Percentiles rank a stretch among this genome's conserved stretches.
Conservation (phyloP, 495 filamentous ascomycete genomes). For the Copromyces sp. region DNA sequence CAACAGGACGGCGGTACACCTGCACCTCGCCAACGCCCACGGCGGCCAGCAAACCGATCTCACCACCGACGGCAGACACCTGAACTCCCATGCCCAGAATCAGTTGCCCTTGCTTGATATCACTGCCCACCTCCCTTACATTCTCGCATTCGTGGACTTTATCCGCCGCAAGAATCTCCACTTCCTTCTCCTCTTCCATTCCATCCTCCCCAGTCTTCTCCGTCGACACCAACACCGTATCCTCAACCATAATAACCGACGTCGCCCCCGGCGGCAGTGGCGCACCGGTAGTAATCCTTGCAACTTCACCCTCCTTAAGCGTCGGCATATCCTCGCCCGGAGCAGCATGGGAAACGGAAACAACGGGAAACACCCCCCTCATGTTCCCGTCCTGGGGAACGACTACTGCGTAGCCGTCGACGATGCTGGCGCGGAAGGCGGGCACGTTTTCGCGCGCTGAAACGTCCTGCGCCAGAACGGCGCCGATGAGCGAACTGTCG, state of each 20-base stretch:
- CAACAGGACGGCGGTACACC: slow-evolving; percentile 63
- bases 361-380: slow-evolving; percentile 76
- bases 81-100: slow-evolving; percentile 68
- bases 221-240: slow-evolving; percentile 64
- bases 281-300: slow-evolving; percentile 89
- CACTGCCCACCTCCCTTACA: slow-evolving; percentile 82
- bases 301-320: slow-evolving; percentile 63
- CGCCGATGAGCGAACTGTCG: slow-evolving; percentile 52
- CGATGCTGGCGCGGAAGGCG: slow-evolving; percentile 89
- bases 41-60: slow-evolving; percentile 79
- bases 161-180: slow-evolving; percentile 70
- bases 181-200: slow-evolving; percentile 76
- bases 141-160: slow-evolving; percentile 70
- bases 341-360: slow-evolving; percentile 74
- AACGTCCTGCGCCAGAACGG: slow-evolving; percentile 75
- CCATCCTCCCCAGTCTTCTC: slow-evolving; percentile 85
- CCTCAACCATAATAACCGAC: slow-evolving; percentile 95
- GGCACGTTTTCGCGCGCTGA: slow-evolving; percentile 73
- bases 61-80: slow-evolving; percentile 76
- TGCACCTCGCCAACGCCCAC: slow-evolving; percentile 66
- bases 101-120: slow-evolving; percentile 55
- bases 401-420: slow-evolving; percentile 88
- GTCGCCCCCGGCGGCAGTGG: slow-evolving; percentile 82
- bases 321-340: slow-evolving; percentile 44
- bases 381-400: slow-evolving; percentile 49